Conservation (phyloP, 306 rosid species). For the Vigna reflexopilosa region DNA sequence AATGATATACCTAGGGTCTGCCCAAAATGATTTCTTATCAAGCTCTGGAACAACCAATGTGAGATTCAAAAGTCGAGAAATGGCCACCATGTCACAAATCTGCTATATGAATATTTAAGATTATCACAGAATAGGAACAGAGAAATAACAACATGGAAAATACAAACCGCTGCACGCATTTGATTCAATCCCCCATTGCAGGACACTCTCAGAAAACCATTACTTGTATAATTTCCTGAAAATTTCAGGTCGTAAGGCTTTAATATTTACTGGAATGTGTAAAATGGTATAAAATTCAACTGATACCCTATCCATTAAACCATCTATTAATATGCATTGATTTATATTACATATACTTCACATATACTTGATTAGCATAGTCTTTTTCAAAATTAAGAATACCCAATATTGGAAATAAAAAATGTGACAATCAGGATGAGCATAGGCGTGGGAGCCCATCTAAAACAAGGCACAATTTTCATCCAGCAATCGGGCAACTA, state of each 20-base stretch:
- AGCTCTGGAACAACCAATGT: conserved; percentile 93
- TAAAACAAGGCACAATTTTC: conserved; percentile 4
- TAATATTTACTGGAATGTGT: conserved; percentile 5
- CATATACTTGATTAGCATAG: background rate
- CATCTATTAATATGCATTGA: conserved; percentile 7
- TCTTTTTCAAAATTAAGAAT: conserved; percentile 25
- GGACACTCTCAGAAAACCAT: conserved; percentile 88
- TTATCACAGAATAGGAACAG: conserved; percentile 11
- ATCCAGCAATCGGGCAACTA: background rate
- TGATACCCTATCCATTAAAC: conserved; percentile 2
- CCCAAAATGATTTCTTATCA: conserved; percentile 92
- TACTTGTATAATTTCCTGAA: conserved; percentile 85
- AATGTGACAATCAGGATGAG: conserved; percentile 20
- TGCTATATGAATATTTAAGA: conserved; percentile 42
- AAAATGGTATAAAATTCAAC: conserved; percentile 32
- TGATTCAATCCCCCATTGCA: conserved; percentile 97
- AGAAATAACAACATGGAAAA: conserved; percentile 21
- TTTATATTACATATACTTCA: conserved; percentile 14
- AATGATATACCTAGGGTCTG: conserved; percentile 74
- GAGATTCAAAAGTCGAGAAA: conserved; percentile 86
- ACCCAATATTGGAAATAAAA: conserved; percentile 33
- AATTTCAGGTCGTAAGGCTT: conserved; percentile 39
- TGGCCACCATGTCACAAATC: conserved; percentile 89
- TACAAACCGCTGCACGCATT: conserved; percentile 96
- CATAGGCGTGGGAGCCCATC: background rate